Conservation (phyloP, 192 early-diverging fungal genomes). For the Fimicolochytrium jonesii region DNA sequence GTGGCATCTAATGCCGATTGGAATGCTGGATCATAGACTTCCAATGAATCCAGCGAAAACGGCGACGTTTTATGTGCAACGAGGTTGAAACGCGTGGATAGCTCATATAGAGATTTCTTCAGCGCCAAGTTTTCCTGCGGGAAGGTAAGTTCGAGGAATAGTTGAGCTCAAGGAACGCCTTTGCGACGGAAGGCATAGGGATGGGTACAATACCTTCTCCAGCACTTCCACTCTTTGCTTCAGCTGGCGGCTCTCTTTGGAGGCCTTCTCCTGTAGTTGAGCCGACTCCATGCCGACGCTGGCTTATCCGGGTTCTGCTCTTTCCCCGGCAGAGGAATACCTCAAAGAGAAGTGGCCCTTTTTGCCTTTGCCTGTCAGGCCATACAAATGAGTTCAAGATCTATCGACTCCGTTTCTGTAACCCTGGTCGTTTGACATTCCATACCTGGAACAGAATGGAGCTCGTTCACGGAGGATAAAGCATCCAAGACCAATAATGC, state of each 20-base stretch:
- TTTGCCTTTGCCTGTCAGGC: too few relatives aligned
- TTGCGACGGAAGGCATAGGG: background rate
- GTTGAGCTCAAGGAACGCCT: background rate
- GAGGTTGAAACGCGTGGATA: conserved; percentile 64
- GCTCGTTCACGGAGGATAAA: too few relatives aligned
- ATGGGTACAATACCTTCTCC: conserved; percentile 29
- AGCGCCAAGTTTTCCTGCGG: conserved; percentile 75
- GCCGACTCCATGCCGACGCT: conserved; percentile 11
- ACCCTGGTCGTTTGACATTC: too few relatives aligned
- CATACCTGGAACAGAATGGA: too few relatives aligned
- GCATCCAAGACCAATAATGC: too few relatives aligned
- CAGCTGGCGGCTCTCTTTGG: conserved; percentile 63
- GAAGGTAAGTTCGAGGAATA: conserved; percentile 32
- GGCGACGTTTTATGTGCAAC: conserved; percentile 33
- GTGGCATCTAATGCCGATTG: background rate
- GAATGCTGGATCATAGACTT: conserved; percentile 19
- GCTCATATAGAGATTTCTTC: conserved; percentile 80
- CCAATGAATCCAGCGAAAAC: conserved; percentile 41
- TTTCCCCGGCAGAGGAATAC: too few relatives aligned
- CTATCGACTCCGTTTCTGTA: too few relatives aligned
- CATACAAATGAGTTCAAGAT: too few relatives aligned
- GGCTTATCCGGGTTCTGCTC: too few relatives aligned
- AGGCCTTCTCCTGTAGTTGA: conserved; percentile 48
- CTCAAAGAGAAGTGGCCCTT: too few relatives aligned
- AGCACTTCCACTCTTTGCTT: conserved; percentile 66